Evolutionary conservation across 331 rosid species (phyloP).

Genomic region (Malus hybrid): DNA sequence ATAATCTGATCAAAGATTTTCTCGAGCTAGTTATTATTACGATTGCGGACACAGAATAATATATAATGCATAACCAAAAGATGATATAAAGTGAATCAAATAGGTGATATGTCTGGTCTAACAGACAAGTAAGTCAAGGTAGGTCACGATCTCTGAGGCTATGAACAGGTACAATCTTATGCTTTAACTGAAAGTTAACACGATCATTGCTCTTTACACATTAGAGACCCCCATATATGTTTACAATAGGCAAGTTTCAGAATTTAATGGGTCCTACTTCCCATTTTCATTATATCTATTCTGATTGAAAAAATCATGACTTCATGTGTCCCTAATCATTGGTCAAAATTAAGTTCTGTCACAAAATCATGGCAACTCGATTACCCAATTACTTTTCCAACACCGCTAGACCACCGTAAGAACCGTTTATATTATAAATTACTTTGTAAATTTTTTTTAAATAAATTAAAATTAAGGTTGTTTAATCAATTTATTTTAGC

Average conservation of each 20-base stretch:
- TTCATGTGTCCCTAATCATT: conserved; percentile 1
- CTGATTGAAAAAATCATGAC: conserved; percentile 18
- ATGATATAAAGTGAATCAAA: neutral
- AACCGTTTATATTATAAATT: too few species aligned
- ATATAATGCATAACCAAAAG: too few species aligned
- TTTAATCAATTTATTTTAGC: too few species aligned
- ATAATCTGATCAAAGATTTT: too few species aligned
- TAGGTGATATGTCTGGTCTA: neutral
- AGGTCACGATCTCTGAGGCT: neutral
- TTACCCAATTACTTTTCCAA: neutral
- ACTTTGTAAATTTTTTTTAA: accelerated
- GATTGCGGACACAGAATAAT: too few species aligned
- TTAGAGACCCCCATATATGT: neutral
- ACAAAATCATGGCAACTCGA: conserved; percentile 1
- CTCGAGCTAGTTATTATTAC: too few species aligned
- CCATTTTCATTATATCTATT: neutral
- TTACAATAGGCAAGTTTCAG: conserved; percentile 1
- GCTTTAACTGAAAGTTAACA: conserved; percentile 26
- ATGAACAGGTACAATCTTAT: neutral
- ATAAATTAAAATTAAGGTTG: too few species aligned
- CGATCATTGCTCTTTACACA: conserved; percentile 5
- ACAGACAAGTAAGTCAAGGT: neutral
- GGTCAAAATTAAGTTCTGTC: conserved; percentile 15
- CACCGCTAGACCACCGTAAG: accelerated
- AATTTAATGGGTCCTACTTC: neutral